Evolutionary conservation across 176 grass and related monocot species (phyloP), one percentile per base, ranked within the genome.

Genomic region (Phoenix roebelenii): DNA sequence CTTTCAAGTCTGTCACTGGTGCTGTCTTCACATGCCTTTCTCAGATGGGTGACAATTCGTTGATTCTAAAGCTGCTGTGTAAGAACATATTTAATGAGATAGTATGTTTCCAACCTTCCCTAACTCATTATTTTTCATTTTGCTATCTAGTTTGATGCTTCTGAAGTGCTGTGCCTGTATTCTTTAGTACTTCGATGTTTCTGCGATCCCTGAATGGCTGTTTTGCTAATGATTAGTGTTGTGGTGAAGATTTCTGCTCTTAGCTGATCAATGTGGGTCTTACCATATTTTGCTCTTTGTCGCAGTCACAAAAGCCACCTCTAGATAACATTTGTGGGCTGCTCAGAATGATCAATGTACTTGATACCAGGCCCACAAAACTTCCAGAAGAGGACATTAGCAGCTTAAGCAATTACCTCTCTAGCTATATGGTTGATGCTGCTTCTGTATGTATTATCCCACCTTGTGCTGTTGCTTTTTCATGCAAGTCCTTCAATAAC

Each of bases 11-110:
- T 2, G 55, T 90, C 74, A 80, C 73, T 57, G 50, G 16, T 72
- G 30, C 72, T 60, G 68, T 90, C 66, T 72, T 87, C 56, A 82
- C 23, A 50, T 83, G 54, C 54, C 75, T 90, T 23, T 82, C 76
- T 73, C 80, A 85, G 79, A 91, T 90, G 83, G 86, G 90, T 66
- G 86, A 88, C 82, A 80, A 71, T 39, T 84, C 78, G 0, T 57
- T 97, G 61, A 65, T 97, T 57, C 86, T 97, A 30, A 83, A 91
- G 50, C 61, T 91, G 55, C 74, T 91, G 53, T 97, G 75, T 72
- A 64, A 73, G 66, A 76, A 39, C 55, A 73, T 91, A 66, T 72
- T 80, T 70, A 64, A 39, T 66, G 92, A 84, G 49, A 75, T 91
- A 22, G 54, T 73, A 75, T 55, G 15, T 23, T 15, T 14, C 0